phyloP scores from a whole-genome alignment of 805 yeast species.

The Candida nitratophila region DNA sequence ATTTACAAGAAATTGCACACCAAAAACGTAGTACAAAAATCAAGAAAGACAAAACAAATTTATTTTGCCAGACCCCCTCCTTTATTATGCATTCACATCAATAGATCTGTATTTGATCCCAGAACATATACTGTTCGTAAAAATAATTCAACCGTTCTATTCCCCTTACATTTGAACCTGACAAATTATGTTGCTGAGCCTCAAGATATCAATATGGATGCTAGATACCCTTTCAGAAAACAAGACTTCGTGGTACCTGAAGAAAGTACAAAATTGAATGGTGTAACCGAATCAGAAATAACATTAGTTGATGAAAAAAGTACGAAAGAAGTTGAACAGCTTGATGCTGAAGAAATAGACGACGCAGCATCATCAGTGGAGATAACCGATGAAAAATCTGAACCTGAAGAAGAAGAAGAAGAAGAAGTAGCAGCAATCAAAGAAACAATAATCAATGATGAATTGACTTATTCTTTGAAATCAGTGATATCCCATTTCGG shows the following conservation, averaged over 20 bases:
- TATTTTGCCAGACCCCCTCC: constrained; percentile 78
- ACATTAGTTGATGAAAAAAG: too few relatives aligned
- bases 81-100: constrained; percentile 76
- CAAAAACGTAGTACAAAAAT: constrained; percentile 64
- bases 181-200: constrained; percentile 65
- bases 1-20: constrained; percentile 68
- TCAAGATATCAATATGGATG: constrained; percentile 69
- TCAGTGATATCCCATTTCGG: constrained; percentile 93
- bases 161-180: constrained; percentile 64
- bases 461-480: constrained; percentile 60
- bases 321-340: not conserved
- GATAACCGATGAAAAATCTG: too few relatives aligned
- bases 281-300: too few relatives aligned
- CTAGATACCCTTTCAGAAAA: constrained; percentile 65
- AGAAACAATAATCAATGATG: constrained; percentile 22
- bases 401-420: too few relatives aligned
- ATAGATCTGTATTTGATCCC: constrained; percentile 90
- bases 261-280: constrained; percentile 28
- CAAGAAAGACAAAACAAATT: constrained; percentile 79
- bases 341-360: too few relatives aligned
- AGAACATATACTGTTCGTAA: constrained; percentile 76
- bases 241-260: constrained; percentile 33
- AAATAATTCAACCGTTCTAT: constrained; percentile 74
- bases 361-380: too few relatives aligned
- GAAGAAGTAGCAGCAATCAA: not conserved